A percentile compares a stretch with the other conserved stretches of the same genome.
These are phyloP conservation scores for Mycosphaerella arachidis DNA, from an alignment of 2,329 filamentous ascomycete genomes.

Conservation along the genomic window DNA sequence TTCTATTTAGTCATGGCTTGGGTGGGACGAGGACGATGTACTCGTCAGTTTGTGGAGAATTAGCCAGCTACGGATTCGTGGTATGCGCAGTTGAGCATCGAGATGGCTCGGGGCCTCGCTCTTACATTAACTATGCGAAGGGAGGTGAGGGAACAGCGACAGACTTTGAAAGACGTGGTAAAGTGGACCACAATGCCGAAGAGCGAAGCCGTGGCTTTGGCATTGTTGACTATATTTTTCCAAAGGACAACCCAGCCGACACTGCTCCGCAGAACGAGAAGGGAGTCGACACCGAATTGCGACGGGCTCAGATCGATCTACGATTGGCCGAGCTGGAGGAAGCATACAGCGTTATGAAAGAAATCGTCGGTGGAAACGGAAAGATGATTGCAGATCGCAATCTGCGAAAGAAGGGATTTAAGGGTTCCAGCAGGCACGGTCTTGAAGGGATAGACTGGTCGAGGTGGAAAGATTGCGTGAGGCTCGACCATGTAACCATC, in stretches of 20 bases:
- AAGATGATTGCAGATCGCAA: constrained; percentile 50
- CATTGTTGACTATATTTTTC: constrained; percentile 56
- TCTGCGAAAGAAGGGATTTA: constrained; percentile 53
- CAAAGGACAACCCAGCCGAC: constrained; percentile 48
- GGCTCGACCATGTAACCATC: constrained; percentile 54
- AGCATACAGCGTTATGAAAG: constrained; percentile 53
- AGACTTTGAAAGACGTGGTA: constrained; percentile 24
- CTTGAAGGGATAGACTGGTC: constrained; percentile 55
- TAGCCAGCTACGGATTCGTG: constrained; percentile 62
- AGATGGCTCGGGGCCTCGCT: constrained; percentile 60
- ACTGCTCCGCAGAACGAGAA: constrained; percentile 52
- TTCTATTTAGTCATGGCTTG: constrained; percentile 64
- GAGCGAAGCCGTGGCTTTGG: constrained; percentile 28
- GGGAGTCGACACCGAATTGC: constrained; percentile 57
- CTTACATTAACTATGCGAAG: constrained; percentile 54
- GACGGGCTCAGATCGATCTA: constrained; percentile 59
- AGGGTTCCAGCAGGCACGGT: constrained; percentile 56
- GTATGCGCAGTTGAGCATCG: constrained; percentile 62
- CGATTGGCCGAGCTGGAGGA: constrained; percentile 62
- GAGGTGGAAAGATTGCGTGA: constrained; percentile 54
- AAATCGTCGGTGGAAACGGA: constrained; percentile 54
- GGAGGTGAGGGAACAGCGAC: constrained; percentile 36
- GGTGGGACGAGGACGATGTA: constrained; percentile 61
- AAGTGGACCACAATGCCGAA: constrained; percentile 23
- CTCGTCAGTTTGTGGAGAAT: constrained; percentile 60